A percentile compares a stretch with the other conserved stretches of the same genome.
Conservation (phyloP, 148 eudicot genomes). For the Spergularia bocconei region DNA sequence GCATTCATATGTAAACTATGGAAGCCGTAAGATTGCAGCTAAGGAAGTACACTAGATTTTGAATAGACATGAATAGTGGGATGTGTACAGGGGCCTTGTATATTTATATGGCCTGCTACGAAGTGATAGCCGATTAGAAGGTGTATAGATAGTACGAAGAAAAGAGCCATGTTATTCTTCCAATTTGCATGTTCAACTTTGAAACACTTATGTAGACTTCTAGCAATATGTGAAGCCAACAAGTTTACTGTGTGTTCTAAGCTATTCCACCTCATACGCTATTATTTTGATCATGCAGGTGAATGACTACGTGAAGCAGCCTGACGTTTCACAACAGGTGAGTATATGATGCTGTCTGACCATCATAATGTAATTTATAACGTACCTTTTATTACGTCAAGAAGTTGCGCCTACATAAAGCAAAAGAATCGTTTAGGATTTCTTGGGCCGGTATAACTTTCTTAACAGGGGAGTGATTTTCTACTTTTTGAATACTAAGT, state of each 20-base stretch:
- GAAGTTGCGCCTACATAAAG: not conserved
- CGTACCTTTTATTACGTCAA: not conserved
- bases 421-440: not conserved
- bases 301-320: constrained; percentile 71
- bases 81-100: not conserved
- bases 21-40: not conserved
- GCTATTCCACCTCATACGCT: constrained; percentile 3
- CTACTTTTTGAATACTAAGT: not conserved
- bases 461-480: not conserved
- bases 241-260: not conserved
- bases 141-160: not conserved
- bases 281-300: constrained; percentile 40
- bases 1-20: not conserved
- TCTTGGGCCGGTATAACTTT: not conserved
- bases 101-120: not conserved
- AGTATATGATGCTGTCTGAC: constrained; percentile 10
- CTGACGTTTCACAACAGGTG: constrained; percentile 91
- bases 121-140: not conserved
- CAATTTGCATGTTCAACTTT: not conserved
- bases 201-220: not conserved
- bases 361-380: not conserved
- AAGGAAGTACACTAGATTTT: not conserved
- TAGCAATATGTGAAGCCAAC: not conserved
- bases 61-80: constrained; percentile 1
- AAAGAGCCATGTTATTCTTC: not conserved